phyloP scores from a whole-genome alignment of 371 early-diverging fungal genomes.

The Synchytrium microbalum region DNA sequence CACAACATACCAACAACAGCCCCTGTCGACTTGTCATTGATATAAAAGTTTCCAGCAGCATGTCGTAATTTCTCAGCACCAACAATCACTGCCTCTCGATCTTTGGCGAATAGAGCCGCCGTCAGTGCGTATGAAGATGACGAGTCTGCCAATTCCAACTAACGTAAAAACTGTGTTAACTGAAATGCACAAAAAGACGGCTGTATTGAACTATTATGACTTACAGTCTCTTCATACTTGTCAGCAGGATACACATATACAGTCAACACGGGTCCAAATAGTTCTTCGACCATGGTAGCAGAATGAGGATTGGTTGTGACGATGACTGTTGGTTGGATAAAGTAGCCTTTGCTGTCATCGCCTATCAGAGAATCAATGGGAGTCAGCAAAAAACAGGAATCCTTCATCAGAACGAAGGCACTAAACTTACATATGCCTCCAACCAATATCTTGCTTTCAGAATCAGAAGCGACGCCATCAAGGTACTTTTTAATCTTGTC shows the following conservation, averaged over 20 bases:
- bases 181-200: background rate
- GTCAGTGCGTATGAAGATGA: constrained; percentile 88
- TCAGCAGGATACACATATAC: constrained; percentile 83
- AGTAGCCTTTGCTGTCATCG: constrained; percentile 78
- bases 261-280: constrained; percentile 97
- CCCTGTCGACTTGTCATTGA: constrained; percentile 97
- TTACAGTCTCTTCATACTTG: constrained; percentile 55
- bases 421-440: constrained; percentile 32
- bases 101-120: constrained; percentile 77
- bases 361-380: constrained; percentile 2
- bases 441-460: constrained; percentile 28
- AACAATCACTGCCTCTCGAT: constrained; percentile 66
- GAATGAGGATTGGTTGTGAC: constrained; percentile 75
- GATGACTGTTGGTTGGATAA: constrained; percentile 85
- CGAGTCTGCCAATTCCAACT: constrained; percentile 63
- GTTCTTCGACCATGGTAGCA: constrained; percentile 88
- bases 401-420: constrained; percentile 59
- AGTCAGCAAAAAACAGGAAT: background rate
- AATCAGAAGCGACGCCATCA: constrained; percentile 47
- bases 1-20: constrained; percentile 73
- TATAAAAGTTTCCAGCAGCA: constrained; percentile 95
- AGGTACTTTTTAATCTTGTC: constrained; percentile 88
- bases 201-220: constrained; percentile 10
- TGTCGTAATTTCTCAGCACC: constrained; percentile 74
- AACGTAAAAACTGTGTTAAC: background rate